These are phyloP conservation scores for Dinochytrium kinnereticum DNA, from an alignment of 371 early-diverging fungal genomes.

Conservation along the genomic window DNA sequence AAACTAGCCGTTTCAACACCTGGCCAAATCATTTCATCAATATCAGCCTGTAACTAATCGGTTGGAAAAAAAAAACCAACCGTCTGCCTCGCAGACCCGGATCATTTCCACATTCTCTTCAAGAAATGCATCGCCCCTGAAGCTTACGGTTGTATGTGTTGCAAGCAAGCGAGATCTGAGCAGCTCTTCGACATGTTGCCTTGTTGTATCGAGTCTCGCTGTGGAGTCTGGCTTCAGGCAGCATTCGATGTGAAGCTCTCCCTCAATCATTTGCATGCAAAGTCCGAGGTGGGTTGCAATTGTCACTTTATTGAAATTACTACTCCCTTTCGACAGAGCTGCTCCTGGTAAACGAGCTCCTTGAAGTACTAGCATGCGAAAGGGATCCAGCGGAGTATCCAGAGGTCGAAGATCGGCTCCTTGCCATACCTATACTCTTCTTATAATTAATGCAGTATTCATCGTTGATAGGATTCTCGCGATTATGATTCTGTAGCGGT, in stretches of 20 bases:
- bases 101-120: conserved; percentile 34
- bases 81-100: conserved; percentile 33
- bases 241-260: conserved; percentile 34
- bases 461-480: background rate
- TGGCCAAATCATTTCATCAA: no score
- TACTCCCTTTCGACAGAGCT: background rate
- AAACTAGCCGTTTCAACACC: background rate
- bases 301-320: no score
- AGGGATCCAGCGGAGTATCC: no score
- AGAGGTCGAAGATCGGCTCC: no score
- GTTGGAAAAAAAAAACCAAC: no score
- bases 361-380: no score
- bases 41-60: no score
- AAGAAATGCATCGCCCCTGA: conserved; percentile 29
- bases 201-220: conserved; percentile 28
- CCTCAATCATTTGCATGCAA: background rate
- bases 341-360: background rate
- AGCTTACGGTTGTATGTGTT: background rate
- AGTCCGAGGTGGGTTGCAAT: no score
- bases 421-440: no score
- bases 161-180: conserved; percentile 23
- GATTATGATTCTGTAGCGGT: no score
- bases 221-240: conserved; percentile 23
- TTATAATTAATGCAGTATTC: background rate
- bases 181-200: conserved; percentile 28